Conservation (phyloP, 306 rosid species). For the Begonia masoniana region DNA sequence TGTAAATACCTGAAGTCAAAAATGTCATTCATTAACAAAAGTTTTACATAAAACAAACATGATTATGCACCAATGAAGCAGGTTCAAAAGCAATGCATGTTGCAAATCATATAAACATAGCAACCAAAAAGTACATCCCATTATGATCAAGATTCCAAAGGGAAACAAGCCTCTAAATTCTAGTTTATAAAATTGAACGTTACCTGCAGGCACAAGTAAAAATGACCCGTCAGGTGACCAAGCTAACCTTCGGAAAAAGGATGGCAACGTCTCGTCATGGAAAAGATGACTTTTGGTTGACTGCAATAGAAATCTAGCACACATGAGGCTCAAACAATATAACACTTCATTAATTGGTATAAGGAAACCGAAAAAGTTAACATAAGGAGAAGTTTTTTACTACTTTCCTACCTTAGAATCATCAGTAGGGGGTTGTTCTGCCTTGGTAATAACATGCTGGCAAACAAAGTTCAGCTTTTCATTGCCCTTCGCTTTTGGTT, state of each 20-base stretch:
- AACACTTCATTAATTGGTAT: conserved; percentile 3
- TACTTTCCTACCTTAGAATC: conserved; percentile 51
- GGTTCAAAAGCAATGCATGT: too few species aligned
- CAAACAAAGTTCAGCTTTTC: conserved; percentile 59
- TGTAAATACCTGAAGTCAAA: conserved; percentile 61
- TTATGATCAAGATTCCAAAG: too few species aligned
- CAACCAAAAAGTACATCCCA: too few species aligned
- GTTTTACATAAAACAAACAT: neutral
- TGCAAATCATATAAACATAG: too few species aligned
- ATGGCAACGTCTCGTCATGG: conserved; percentile 83
- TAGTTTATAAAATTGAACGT: neutral
- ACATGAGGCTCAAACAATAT: conserved; percentile 12
- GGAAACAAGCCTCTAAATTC: too few species aligned
- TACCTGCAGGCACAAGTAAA: conserved; percentile 93
- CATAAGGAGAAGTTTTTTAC: neutral
- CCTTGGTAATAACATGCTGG: conserved; percentile 68
- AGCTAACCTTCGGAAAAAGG: conserved; percentile 86
- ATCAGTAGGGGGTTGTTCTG: conserved; percentile 42
- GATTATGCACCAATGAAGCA: neutral
- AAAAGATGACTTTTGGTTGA: conserved; percentile 60
- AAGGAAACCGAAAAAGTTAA: neutral
- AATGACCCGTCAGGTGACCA: conserved; percentile 99
- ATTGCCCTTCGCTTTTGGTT: conserved; percentile 39
- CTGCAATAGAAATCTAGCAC: conserved; percentile 29
- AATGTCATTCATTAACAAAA: conserved; percentile 13